Percentiles rank a stretch among this genome's conserved stretches.
Conservation (phyloP, 768 basidiomycete genomes). For the Albatrellus ellisii region DNA sequence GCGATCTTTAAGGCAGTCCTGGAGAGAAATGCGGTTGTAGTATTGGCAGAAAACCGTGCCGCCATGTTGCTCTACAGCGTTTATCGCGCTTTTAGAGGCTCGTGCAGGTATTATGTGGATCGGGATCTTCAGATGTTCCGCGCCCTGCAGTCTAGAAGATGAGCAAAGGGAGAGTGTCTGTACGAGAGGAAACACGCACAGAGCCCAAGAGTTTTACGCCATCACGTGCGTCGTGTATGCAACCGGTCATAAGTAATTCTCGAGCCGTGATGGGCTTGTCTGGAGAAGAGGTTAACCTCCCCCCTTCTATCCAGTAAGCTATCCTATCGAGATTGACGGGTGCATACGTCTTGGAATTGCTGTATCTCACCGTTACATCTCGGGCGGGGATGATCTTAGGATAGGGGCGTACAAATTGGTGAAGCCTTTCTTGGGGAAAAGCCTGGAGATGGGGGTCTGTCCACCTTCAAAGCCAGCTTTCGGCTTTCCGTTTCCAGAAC, state of each 20-base stretch:
- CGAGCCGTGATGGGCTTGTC: constrained; percentile 80
- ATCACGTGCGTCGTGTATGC: constrained; percentile 78
- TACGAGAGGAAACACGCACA: constrained; percentile 28
- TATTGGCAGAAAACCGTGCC: constrained; percentile 84
- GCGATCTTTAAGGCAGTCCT: constrained; percentile 62
- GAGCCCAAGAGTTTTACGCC: constrained; percentile 88
- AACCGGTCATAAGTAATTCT: constrained; percentile 75
- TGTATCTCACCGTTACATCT: constrained; percentile 21
- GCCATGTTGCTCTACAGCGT: constrained; percentile 69
- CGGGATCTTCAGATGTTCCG: constrained; percentile 48
- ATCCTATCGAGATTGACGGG: constrained; percentile 81
- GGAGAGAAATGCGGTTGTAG: constrained; percentile 77
- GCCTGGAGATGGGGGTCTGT: constrained; percentile 84
- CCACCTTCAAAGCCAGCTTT: constrained; percentile 89
- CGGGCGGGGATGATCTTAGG: not conserved
- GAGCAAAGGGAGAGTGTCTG: not conserved
- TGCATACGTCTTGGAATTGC: constrained; percentile 64
- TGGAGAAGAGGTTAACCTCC: constrained; percentile 63
- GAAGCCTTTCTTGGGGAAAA: constrained; percentile 91
- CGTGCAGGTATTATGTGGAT: constrained; percentile 76
- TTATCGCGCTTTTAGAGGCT: constrained; percentile 78
- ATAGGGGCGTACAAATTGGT: constrained; percentile 60
- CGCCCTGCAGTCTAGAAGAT: constrained; percentile 35
- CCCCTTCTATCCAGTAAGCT: constrained; percentile 84
- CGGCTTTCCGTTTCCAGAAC: constrained; percentile 77